phyloP scores from a whole-genome alignment of 2,329 filamentous ascomycete genomes.

The Aphanocladium album region DNA sequence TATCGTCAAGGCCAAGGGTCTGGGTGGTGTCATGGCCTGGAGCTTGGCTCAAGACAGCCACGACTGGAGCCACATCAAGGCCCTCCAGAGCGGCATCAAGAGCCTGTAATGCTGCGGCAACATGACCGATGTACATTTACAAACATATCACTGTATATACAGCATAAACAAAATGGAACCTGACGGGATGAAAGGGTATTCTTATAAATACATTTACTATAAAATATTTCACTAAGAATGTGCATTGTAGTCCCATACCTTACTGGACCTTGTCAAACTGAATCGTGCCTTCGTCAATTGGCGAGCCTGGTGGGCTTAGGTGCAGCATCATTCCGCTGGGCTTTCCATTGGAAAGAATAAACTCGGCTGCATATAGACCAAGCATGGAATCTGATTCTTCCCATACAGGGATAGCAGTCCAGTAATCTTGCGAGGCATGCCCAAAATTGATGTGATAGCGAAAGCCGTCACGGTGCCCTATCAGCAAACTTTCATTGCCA shows the following conservation, averaged over 20 bases:
- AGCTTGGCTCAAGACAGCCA: conserved; percentile 45
- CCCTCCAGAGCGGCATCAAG: conserved; percentile 32
- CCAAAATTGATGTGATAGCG: neutral
- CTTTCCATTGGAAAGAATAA: neutral
- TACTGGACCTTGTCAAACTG: neutral
- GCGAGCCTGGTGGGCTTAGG: neutral
- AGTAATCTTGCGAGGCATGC: neutral
- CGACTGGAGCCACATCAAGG: conserved; percentile 38
- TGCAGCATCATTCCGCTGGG: neutral
- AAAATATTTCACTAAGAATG: neutral
- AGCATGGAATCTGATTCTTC: neutral
- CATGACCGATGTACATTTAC: neutral
- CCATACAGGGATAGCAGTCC: neutral
- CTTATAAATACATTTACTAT: neutral
- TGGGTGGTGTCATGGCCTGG: conserved; percentile 52
- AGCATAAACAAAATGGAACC: neutral
- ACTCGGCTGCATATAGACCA: neutral
- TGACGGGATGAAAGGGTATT: neutral
- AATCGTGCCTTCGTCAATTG: neutral
- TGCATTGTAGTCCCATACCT: neutral
- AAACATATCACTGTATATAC: neutral
- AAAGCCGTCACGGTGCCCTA: neutral
- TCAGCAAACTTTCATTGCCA: neutral
- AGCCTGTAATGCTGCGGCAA: neutral
- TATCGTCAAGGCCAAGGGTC: conserved; percentile 34